Percentiles rank a stretch among this genome's conserved stretches.
Evolutionary conservation across 352 stramenopile genomes (phyloP).

Genomic region (Phytopythium vexans): DNA sequence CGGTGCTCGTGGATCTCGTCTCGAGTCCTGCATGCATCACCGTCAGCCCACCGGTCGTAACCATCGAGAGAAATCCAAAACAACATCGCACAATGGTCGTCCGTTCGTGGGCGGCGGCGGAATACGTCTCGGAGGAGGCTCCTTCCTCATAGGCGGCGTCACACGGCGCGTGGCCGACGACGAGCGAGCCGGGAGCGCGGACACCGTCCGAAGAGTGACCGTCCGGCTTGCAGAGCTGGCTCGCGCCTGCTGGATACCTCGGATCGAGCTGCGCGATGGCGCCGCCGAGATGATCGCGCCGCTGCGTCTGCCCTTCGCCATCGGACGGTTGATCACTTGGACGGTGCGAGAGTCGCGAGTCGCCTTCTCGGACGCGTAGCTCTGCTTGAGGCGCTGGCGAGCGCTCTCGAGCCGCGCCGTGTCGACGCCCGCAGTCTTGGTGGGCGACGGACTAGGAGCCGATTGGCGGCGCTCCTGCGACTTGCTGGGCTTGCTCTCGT

Average conservation of each 20-base stretch:
- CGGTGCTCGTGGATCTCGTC: conserved; percentile 60
- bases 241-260: conserved; percentile 29
- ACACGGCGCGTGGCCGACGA: conserved; percentile 21
- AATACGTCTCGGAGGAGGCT: conserved; percentile 1
- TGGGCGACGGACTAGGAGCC: conserved; percentile 20
- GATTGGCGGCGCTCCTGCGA: conserved; percentile 9
- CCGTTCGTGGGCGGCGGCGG: background rate
- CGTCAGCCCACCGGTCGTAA: conserved; percentile 1
- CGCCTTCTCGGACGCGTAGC: conserved; percentile 68
- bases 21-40: conserved; percentile 27
- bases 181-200: conserved; percentile 9
- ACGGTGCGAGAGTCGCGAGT: conserved; percentile 72
- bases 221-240: conserved; percentile 11
- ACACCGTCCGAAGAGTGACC: conserved; percentile 13
- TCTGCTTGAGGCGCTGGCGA: conserved; percentile 67
- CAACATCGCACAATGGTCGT: background rate
- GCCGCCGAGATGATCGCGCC: conserved; percentile 64
- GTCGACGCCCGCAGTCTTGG: conserved; percentile 19
- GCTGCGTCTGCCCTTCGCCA: conserved; percentile 39
- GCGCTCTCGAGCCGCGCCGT: conserved; percentile 61
- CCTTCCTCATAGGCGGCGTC: conserved; percentile 7
- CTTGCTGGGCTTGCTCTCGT: conserved; percentile 6
- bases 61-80: too few relatives aligned
- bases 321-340: conserved; percentile 62
- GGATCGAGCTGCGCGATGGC: conserved; percentile 49